Evolutionary conservation across 1,284 basidiomycete genomes (phyloP).

Genomic region (Sanghuangporus baumii): DNA sequence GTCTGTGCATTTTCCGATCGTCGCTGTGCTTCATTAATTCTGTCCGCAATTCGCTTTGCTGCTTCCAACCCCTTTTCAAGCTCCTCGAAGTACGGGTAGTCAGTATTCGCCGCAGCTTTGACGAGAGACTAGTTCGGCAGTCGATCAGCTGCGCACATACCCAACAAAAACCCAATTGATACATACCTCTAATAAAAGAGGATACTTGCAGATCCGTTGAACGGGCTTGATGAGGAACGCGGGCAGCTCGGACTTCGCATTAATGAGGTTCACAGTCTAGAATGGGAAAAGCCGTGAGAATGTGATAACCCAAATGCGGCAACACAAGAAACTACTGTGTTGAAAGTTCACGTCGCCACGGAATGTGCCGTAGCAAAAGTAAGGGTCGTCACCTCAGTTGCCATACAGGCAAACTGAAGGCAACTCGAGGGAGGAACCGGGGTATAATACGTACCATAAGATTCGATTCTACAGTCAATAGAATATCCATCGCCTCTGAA

Average conservation of each 20-base stretch:
- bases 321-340: background rate
- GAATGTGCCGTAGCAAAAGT: constrained; percentile 2
- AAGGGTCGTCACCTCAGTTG: constrained; percentile 12
- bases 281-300: constrained; percentile 10
- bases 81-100: constrained; percentile 76
- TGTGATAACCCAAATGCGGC: constrained; percentile 1
- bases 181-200: constrained; percentile 55
- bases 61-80: constrained; percentile 80
- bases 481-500: constrained; percentile 79
- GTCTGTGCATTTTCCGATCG: constrained; percentile 83
- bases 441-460: constrained; percentile 58
- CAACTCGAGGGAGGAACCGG: constrained; percentile 18
- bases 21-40: constrained; percentile 93
- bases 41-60: constrained; percentile 90
- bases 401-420: constrained; percentile 22
- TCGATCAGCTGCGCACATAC: constrained; percentile 16
- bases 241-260: constrained; percentile 84
- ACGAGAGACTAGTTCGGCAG: constrained; percentile 54
- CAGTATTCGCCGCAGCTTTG: constrained; percentile 62
- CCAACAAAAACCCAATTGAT: constrained; percentile 1
- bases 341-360: constrained; percentile 14
- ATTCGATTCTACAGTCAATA: constrained; percentile 81
- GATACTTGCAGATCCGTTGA: constrained; percentile 77
- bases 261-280: constrained; percentile 49
- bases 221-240: constrained; percentile 77